phyloP scores from a whole-genome alignment of 2,329 filamentous ascomycete species.

The Sporothrix globosa region DNA sequence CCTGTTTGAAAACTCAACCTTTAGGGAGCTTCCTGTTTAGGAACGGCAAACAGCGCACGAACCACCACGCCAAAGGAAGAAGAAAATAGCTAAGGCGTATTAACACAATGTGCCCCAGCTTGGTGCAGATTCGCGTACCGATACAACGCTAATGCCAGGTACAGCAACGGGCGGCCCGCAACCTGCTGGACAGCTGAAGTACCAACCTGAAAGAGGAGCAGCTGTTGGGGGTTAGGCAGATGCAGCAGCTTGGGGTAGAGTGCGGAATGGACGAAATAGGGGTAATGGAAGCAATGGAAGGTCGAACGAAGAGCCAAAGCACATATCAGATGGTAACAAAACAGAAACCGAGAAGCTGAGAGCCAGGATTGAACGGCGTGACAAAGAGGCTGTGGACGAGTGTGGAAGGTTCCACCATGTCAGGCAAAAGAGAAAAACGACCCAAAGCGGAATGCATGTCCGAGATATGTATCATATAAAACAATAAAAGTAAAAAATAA shows the following conservation, averaged over 20 bases:
- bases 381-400: not conserved
- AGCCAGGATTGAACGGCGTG: not conserved
- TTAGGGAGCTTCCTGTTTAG: conserved; percentile 18
- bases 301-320: no score
- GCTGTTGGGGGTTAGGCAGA: not conserved
- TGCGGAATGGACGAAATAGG: not conserved
- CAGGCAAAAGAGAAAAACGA: not conserved
- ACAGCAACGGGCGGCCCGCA: conserved; percentile 17
- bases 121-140: not conserved
- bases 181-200: conserved; percentile 14
- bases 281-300: no score
- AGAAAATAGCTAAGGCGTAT: not conserved
- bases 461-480: no score
- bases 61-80: not conserved
- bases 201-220: not conserved
- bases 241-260: no score
- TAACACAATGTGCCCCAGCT: no score
- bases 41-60: conserved; percentile 11
- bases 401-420: not conserved
- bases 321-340: no score
- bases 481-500: no score
- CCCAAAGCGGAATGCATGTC: not conserved
- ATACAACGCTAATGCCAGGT: conserved; percentile 19
- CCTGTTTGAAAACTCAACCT: not conserved
- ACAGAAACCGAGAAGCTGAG: not conserved